Percentiles rank a stretch among this genome's conserved stretches.
phyloP scores from a whole-genome alignment of 139 green algal genomes.

The Zygnema circumcarinatum region DNA sequence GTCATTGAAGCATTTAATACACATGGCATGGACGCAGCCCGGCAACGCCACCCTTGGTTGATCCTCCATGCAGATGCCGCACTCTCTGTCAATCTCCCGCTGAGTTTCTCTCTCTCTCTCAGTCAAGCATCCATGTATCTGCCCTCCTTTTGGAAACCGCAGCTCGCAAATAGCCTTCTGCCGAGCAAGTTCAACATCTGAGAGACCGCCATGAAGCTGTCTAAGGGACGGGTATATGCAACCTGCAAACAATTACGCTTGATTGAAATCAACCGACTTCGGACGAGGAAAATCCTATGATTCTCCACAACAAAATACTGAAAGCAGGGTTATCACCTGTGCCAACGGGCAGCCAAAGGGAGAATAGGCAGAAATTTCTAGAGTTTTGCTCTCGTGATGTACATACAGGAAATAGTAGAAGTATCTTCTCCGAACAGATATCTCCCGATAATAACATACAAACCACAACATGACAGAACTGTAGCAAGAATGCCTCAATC shows the following conservation, averaged over 20 bases:
- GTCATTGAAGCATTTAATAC: slow-evolving; percentile 42
- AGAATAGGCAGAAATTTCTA: no score
- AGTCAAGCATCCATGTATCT: neutral
- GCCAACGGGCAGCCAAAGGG: no score
- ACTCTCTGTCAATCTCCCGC: slow-evolving; percentile 31
- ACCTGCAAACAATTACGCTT: neutral
- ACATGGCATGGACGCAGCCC: slow-evolving; percentile 47
- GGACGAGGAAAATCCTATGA: no score
- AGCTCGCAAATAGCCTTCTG: neutral
- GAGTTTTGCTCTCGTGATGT: no score
- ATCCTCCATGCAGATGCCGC: slow-evolving; percentile 58
- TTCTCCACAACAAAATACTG: no score
- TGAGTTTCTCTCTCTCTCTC: neutral
- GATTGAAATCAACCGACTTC: no score
- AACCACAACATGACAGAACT: no score
- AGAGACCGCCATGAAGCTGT: slow-evolving; percentile 35
- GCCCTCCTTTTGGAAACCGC: slow-evolving; percentile 14
- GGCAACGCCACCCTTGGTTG: slow-evolving; percentile 31
- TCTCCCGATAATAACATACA: no score
- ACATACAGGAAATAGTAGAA: no score
- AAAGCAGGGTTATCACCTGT: no score
- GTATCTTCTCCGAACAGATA: no score
- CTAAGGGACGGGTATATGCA: slow-evolving; percentile 45
- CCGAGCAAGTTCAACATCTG: slow-evolving; percentile 16
- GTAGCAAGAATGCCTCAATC: no score